Base-by-base conservation (phyloP, 2,329 filamentous ascomycete species). In the Xylariaceae sp. region DNA sequence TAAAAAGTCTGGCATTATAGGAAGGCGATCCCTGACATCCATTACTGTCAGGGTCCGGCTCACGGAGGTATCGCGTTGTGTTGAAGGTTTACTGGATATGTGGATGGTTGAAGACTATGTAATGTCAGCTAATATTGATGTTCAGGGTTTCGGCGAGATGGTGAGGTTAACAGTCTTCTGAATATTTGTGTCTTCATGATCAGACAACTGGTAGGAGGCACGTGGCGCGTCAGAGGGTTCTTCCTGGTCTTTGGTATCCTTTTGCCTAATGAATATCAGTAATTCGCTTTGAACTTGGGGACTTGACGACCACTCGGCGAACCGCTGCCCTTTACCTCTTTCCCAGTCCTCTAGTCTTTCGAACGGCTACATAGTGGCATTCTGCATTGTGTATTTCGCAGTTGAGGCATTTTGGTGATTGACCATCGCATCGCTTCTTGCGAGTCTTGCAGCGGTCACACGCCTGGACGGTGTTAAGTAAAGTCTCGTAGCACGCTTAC, bases 371-470 rank as follows among this genome's bases (percentile, higher is more conserved):
- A 36, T 62, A 62, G 7, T 11, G 44, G 48, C 59, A 62, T 46
- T 62, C 56, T 24, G 56, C 37, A 28, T 53, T 33, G n/a, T 56
- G 41, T 9, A 16, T 12, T n/a, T n/a, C 48, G 14, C 59, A 62
- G 28, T 56, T 56, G 11, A 48, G 48, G 33, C 59, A 62, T 23
- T 31, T 55, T 17, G 59, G 59, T 9, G 44, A 29, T 23, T 16
- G 5, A 6, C 59, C 59, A 23, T 62, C 48, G 17, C 59, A 62
- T 41, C 33, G 50, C 6, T 47, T 46, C 36, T 62, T 62, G 14
- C 59, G 59, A 34, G 17, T 24, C 28, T 62, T 62, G 26, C 59
- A 62, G 11, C 48, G 43, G 17, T 16, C 36, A 34, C 59, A 62
- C 4, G 59, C 59, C 59, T 62, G 43, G 47, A 21, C 24, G 3